Base-by-base conservation (phyloP, 2,329 filamentous ascomycete species). In the Microascus cirrosus region DNA sequence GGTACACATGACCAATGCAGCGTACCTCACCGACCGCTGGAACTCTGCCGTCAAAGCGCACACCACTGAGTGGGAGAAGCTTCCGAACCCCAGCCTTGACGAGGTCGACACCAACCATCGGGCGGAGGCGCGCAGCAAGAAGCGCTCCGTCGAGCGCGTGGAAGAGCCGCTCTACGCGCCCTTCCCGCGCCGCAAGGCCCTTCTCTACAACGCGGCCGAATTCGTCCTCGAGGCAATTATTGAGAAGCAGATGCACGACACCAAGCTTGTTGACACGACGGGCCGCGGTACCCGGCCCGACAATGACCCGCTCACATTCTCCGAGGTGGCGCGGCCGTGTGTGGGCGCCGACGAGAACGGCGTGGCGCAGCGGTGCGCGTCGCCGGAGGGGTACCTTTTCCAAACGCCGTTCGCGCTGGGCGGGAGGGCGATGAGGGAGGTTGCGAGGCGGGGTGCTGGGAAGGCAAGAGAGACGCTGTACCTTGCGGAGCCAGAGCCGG, bases 1-100 rank as follows among this genome's bases (percentile, higher is more conserved):
- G 2, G 79, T 81, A 61, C 76, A 83, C 61, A 69, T 80, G 63
- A 78, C 77, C 59, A 82, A 82, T 60, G 79, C 79, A 1, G 74
- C 75, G 1, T 72, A 74, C 54, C 65, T 84, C 48, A 78, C 78
- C 1, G 64, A 64, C 10, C 67, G 70, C 13, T 84, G 81, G 81
- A 81, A 84, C 61, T 62, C 67, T 4, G 62, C 67, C 42, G 60
- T 82, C 3, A 67, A 70, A n/a, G 67, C 66, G 7, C 66, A 68
- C 18, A 66, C 80, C 55, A 65, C 69, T 0, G 62, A 69, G 8
- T 84, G 81, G 80, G 68, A 70, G 51, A 64, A 67, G 13, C 72
- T 63, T 3, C 63, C 64, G 15, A 60, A 65, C 5, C 64, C 66
- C 20, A 63, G 62, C 2, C 58, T 58, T 3, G 54, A 62, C 12